These are phyloP conservation scores for Backusella sp. DNA, from an alignment of 192 early-diverging fungal genomes.

Conservation along the genomic window DNA sequence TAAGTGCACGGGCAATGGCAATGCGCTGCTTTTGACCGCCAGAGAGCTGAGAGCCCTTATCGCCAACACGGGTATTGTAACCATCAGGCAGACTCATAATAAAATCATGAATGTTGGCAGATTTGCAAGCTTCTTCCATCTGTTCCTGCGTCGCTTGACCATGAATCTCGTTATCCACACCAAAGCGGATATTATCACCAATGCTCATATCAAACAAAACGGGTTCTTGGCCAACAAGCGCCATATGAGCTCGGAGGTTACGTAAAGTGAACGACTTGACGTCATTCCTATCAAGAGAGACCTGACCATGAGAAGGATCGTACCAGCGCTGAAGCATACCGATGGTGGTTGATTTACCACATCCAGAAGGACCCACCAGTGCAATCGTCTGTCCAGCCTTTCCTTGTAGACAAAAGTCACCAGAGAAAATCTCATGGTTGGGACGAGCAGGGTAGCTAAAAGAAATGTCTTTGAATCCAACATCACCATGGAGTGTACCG, in stretches of 20 bases:
- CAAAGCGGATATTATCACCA: constrained; percentile 87
- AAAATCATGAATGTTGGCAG: constrained; percentile 59
- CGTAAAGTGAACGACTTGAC: constrained; percentile 62
- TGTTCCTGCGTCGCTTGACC: constrained; percentile 44
- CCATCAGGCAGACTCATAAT: constrained; percentile 67
- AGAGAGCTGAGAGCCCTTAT: constrained; percentile 57
- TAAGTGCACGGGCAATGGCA: constrained; percentile 81
- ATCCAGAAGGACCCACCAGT: constrained; percentile 83
- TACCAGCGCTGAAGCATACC: constrained; percentile 78
- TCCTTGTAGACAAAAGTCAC: constrained; percentile 45
- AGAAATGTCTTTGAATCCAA: constrained; percentile 37
- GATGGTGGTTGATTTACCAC: constrained; percentile 76
- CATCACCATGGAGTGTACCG: constrained; percentile 30
- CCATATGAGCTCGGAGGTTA: constrained; percentile 70
- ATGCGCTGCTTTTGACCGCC: constrained; percentile 78
- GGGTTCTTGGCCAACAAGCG: constrained; percentile 94
- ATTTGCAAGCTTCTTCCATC: constrained; percentile 51
- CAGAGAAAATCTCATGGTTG: constrained; percentile 46
- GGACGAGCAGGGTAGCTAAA: constrained; percentile 71
- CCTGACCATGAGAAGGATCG: constrained; percentile 60
- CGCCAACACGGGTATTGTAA: constrained; percentile 66
- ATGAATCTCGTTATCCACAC: constrained; percentile 39
- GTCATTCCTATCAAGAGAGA: constrained; percentile 58
- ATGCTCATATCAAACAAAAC: constrained; percentile 87
- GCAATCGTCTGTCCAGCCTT: constrained; percentile 75